Base-by-base conservation (phyloP, 2,329 filamentous ascomycete genomes). In the Colletotrichum destructivum region DNA sequence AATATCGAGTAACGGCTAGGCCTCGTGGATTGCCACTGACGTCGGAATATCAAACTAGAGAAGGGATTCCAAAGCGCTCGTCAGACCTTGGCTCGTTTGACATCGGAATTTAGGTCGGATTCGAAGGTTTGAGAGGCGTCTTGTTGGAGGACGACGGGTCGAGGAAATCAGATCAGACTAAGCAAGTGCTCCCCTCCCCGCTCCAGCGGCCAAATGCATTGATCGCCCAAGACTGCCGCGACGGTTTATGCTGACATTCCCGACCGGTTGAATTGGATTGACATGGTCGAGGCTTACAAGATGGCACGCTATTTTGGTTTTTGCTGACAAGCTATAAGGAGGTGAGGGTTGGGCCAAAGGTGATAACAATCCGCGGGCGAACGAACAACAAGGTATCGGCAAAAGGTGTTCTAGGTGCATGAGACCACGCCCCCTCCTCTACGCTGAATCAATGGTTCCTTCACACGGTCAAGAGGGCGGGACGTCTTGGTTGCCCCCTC, bases 181-280 rank as follows among this genome's bases (percentile, higher is more conserved):
- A 42, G 35, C 55, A 52, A 46, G 51, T 38, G 35, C 9, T 11
- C 51, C 51, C 59, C 60, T 49, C 64, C 49, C 9, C 9, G 35
- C 8, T 38, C 35, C 8, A 38, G 42, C 31, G 42, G 40, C 40
- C 47, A 26, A 61, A 56, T 72, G 69, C 66, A 72, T 71, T 72
- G 60, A 72, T 72, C 70, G 42, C 35, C 62, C 61, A 38, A 49
- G 42, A 55, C 54, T 66, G 47, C 69, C 66, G 66, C 47, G 44
- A 44, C 18, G 11, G 52, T 72, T 69, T 64, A 72, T 69, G 69
- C 66, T 55, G 54, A 21, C 54, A 60, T 16, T 13, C 21, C 18
- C 13, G 46, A 35, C 44, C 40, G 46, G 44, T 44, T n/a, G 26
- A 69, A 31, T 62, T 26, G 68, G 67, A n/a, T 56, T 47, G 57